Conservation (phyloP, 2,329 filamentous ascomycete species). For the Penicillium decumbens region DNA sequence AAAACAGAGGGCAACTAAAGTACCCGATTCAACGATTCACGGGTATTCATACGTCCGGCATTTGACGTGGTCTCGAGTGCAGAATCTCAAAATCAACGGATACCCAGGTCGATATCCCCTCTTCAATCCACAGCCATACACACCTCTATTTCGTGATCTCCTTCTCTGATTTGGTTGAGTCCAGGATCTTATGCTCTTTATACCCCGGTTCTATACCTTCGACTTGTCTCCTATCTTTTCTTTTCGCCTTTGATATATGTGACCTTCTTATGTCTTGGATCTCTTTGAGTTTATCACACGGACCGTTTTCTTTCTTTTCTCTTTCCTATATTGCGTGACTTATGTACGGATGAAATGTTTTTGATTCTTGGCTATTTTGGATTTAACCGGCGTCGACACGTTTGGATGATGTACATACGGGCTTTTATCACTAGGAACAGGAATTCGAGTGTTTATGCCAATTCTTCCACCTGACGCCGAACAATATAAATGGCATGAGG, state of each 20-base stretch:
- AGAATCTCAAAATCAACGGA: constrained; percentile 2
- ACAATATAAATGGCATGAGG: constrained; percentile 5
- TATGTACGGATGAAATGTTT: neutral
- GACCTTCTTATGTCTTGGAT: neutral
- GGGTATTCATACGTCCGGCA: neutral
- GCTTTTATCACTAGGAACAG: neutral
- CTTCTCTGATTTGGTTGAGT: constrained; percentile 13
- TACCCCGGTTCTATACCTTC: constrained; percentile 21
- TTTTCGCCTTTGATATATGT: constrained; percentile 5
- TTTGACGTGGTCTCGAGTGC: neutral
- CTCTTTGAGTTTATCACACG: neutral
- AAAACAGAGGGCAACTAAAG: constrained; percentile 27
- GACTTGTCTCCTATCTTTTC: neutral
- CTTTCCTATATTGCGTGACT: constrained; percentile 4
- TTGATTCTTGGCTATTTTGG: neutral
- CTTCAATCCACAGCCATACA: neutral
- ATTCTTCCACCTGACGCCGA: neutral
- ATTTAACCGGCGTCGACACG: constrained; percentile 13
- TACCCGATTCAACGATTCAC: neutral
- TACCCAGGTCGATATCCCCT: constrained; percentile 9
- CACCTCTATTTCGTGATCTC: constrained; percentile 6
- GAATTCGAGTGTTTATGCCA: neutral
- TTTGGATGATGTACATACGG: constrained; percentile 18
- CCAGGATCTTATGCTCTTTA: constrained; percentile 17
- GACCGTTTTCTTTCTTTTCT: constrained; percentile 5